Evolutionary conservation across 805 yeast species (phyloP), one percentile per base, ranked within the genome.

Genomic region (Nakazawaea ambrosiae): DNA sequence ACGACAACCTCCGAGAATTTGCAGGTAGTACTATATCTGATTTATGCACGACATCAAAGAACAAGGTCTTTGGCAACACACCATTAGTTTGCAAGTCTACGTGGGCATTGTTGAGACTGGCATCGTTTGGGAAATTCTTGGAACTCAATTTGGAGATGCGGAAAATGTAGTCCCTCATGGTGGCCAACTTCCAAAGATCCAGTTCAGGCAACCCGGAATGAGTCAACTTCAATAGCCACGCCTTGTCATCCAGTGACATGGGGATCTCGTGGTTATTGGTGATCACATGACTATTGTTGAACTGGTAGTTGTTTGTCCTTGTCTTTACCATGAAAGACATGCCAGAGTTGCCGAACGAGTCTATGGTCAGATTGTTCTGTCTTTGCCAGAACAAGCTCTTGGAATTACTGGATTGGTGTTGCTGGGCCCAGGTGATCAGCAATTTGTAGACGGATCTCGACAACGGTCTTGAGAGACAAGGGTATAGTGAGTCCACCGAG

Each of bases 151-250:
- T 63, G 1, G 83, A 72, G 4, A 77, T 74, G 34, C 78, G 73
- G 42, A 60, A 67, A 7, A 89, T 70, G 47, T 86, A 83, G 20
- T 79, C 79, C 39, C 89, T 66, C 39, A 87, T 56, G 3, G 74
- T 74, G 12, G 79, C 78, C 10, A 90, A 59, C 54, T 89, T 90
- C 97, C 97, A 90, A 19, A 85, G 48, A 31, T 87, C 94, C 6
- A 64, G 66, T 8, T 78, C 86, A 6, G 65, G 66, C 36, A 90
- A 58, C 0, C 97, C 97, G n/a, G 85, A 66, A 2, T 80, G 66
- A 33, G 74, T 70, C 30, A 90, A 61, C 44, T 80, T 76, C 26
- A 73, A 73, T n/a, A 87, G 62, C 88, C 95, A 82, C 23, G 68
- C 67, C 39, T 70, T 66, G 54, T 85, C 95, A 40, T 75, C 82